Conservation (phyloP, 2,329 filamentous ascomycete genomes). For the Aschersonia sp. region DNA sequence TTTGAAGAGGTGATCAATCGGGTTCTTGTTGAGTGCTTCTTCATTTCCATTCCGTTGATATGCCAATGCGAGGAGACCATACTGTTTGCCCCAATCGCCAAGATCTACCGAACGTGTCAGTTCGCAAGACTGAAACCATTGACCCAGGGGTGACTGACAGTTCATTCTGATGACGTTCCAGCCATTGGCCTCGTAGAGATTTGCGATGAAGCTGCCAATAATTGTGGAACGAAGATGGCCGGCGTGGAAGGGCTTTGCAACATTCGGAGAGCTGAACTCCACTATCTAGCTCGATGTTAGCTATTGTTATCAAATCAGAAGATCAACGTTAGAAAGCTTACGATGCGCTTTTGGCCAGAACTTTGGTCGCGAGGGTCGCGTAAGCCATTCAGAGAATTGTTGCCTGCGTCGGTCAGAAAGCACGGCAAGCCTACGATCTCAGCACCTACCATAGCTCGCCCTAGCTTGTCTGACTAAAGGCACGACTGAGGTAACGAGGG, state of each 20-base stretch:
- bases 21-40: slow-evolving; percentile 54
- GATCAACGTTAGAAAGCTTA: slow-evolving; percentile 1
- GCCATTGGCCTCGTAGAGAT: slow-evolving; percentile 54
- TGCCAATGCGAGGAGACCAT: slow-evolving; percentile 56
- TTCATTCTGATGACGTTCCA: slow-evolving; percentile 66
- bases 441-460: slow-evolving; percentile 25
- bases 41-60: slow-evolving; percentile 66
- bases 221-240: slow-evolving; percentile 67
- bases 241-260: slow-evolving; percentile 74
- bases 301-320: not conserved
- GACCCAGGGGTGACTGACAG: slow-evolving; percentile 12
- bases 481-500: slow-evolving; percentile 51
- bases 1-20: slow-evolving; percentile 70
- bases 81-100: slow-evolving; percentile 73
- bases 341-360: slow-evolving; percentile 46
- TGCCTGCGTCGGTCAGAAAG: slow-evolving; percentile 28
- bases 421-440: not conserved
- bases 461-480: slow-evolving; percentile 53
- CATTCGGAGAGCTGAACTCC: slow-evolving; percentile 77
- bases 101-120: slow-evolving; percentile 31
- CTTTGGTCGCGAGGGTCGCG: slow-evolving; percentile 46
- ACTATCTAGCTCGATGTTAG: slow-evolving; percentile 33
- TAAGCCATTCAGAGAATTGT: slow-evolving; percentile 44
- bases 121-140: not conserved
- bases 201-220: slow-evolving; percentile 63